Conservation (phyloP, 352 stramenopile genomes). For the Globisporangium viniferum region DNA sequence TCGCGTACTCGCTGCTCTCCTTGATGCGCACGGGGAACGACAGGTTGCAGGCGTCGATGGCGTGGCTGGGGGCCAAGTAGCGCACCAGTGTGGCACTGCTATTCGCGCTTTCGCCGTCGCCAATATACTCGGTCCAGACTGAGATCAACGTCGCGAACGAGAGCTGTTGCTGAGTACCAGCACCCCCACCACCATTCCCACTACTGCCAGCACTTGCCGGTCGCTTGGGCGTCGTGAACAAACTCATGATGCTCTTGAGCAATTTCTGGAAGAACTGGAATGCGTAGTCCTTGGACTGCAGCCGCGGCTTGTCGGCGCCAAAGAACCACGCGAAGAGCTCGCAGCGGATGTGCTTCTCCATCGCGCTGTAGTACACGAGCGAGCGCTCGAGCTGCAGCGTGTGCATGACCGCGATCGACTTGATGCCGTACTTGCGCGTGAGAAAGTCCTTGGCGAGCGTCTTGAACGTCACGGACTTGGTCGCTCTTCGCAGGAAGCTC, state of each 20-base stretch:
- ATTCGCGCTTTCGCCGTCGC: slow-evolving; percentile 42
- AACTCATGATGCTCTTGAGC: slow-evolving; percentile 38
- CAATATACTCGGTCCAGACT: slow-evolving; percentile 61
- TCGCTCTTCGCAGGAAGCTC: slow-evolving; percentile 28
- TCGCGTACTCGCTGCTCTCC: slow-evolving; percentile 22
- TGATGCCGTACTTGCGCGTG: slow-evolving; percentile 69
- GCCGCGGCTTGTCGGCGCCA: slow-evolving; percentile 39
- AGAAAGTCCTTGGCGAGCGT: slow-evolving; percentile 60
- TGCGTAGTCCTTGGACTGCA: slow-evolving; percentile 44
- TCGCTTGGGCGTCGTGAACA: slow-evolving; percentile 33
- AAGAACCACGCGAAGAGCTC: slow-evolving; percentile 71
- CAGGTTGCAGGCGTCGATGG: slow-evolving; percentile 39
- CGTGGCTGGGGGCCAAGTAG: slow-evolving; percentile 24
- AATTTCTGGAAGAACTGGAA: slow-evolving; percentile 62
- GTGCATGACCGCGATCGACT: slow-evolving; percentile 70
- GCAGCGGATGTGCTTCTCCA: slow-evolving; percentile 48
- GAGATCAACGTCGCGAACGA: slow-evolving; percentile 43
- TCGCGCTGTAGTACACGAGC: slow-evolving; percentile 46
- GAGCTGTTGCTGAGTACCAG: slow-evolving; percentile 16
- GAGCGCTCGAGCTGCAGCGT: slow-evolving; percentile 66
- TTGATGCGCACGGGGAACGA: slow-evolving; percentile 47
- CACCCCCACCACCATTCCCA: not conserved
- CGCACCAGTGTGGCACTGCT: slow-evolving; percentile 12
- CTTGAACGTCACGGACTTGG: slow-evolving; percentile 40
- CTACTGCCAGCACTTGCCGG: not conserved